Conservation (phyloP, 208 protist genomes). For the Acanthamoeba culbertsoni region DNA sequence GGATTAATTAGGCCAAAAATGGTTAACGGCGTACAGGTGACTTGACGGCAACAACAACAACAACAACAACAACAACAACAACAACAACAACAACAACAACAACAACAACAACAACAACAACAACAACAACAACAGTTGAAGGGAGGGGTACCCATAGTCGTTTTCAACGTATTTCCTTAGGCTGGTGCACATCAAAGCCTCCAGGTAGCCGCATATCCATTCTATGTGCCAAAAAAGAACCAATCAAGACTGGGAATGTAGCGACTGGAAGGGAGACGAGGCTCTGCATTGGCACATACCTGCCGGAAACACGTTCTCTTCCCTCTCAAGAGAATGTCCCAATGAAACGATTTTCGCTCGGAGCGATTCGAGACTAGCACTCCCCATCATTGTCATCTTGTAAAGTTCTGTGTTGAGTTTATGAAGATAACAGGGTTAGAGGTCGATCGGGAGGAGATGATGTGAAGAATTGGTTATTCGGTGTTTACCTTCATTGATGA, state of each 20-base stretch:
- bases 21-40: too few species aligned
- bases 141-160: neutral
- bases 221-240: neutral
- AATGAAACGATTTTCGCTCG: neutral
- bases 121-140: neutral
- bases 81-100: neutral
- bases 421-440: neutral
- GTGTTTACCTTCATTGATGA: neutral
- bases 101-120: neutral
- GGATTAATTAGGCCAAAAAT: too few species aligned
- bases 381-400: neutral
- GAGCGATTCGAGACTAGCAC: neutral
- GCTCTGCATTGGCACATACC: neutral
- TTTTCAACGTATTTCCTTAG: neutral
- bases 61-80: neutral
- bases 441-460: neutral
- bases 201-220: constrained; percentile 12
- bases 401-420: neutral
- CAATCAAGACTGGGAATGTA: neutral
- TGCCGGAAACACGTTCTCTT: neutral
- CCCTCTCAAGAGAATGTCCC: neutral
- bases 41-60: neutral
- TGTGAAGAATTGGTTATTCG: neutral
- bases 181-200: neutral
- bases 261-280: neutral